Conservation (phyloP, 2,329 filamentous ascomycete genomes). For the Stagonosporopsis tanaceti region DNA sequence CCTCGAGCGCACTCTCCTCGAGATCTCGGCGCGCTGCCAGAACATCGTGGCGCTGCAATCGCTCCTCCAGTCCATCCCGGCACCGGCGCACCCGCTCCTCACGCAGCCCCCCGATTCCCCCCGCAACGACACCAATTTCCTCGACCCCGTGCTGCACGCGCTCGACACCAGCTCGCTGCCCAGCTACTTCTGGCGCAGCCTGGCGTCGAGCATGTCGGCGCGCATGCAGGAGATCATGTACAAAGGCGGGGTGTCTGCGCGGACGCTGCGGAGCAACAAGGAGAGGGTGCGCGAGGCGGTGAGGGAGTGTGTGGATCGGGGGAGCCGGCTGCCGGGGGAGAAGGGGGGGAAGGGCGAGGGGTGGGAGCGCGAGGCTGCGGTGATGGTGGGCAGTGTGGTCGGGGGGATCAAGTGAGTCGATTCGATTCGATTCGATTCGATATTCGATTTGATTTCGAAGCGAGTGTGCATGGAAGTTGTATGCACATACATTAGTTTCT, state of each 20-base stretch:
- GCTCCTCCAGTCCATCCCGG: conserved; percentile 73
- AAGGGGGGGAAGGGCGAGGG: conserved; percentile 56
- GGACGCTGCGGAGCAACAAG: conserved; percentile 79
- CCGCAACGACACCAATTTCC: conserved; percentile 58
- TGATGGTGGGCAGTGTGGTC: conserved; percentile 89
- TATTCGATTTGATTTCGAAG: too few species aligned
- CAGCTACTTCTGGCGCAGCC: conserved; percentile 91
- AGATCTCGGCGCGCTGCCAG: conserved; percentile 85
- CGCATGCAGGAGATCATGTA: conserved; percentile 85
- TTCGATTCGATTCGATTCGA: too few species aligned
- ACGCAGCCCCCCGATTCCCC: not conserved
- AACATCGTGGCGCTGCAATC: conserved; percentile 88
- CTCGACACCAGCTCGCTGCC: conserved; percentile 88
- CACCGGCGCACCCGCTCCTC: conserved; percentile 74
- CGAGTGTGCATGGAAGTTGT: too few species aligned
- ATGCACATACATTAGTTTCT: too few species aligned
- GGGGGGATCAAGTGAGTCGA: conserved; percentile 49
- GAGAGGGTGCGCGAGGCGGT: conserved; percentile 79
- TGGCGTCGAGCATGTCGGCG: conserved; percentile 78
- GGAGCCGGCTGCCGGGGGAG: conserved; percentile 72
- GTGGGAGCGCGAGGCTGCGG: conserved; percentile 92
- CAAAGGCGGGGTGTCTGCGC: conserved; percentile 82
- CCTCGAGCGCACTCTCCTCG: conserved; percentile 80
- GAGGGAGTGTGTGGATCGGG: conserved; percentile 81
- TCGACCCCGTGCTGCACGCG: conserved; percentile 75